Conservation (phyloP, 2,329 filamentous ascomycete genomes). For the Apiospora kogelbergensis region DNA sequence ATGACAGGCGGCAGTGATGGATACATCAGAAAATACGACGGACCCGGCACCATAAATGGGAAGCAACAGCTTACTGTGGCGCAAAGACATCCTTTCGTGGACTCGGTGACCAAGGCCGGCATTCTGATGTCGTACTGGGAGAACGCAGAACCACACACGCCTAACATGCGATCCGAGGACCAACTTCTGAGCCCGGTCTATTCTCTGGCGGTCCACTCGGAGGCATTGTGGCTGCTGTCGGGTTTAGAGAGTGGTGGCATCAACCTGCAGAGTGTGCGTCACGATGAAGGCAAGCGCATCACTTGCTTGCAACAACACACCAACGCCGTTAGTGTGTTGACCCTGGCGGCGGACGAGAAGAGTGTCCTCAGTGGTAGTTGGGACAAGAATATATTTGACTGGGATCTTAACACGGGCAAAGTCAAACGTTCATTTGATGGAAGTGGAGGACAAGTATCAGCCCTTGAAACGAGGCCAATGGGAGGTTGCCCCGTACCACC, state of each 20-base stretch:
- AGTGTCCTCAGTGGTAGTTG: conserved; percentile 90
- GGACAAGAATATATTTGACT: conserved; percentile 93
- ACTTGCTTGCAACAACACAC: conserved; percentile 78
- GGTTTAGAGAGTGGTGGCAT: conserved; percentile 90
- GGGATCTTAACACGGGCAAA: conserved; percentile 88
- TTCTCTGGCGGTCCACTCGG: conserved; percentile 85
- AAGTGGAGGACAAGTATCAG: conserved; percentile 80
- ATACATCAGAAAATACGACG: conserved; percentile 96
- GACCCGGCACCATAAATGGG: conserved; percentile 90
- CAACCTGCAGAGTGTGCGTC: conserved; percentile 88
- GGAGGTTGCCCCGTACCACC: conserved; percentile 74
- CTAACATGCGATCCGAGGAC: conserved; percentile 50
- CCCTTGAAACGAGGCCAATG: conserved; percentile 80
- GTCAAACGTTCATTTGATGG: conserved; percentile 74
- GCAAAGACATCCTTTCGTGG: conserved; percentile 93
- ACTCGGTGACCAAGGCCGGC: conserved; percentile 93
- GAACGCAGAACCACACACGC: conserved; percentile 73
- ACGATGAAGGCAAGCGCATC: conserved; percentile 92
- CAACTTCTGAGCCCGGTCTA: conserved; percentile 84
- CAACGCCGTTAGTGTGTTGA: conserved; percentile 87
- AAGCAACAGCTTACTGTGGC: conserved; percentile 93
- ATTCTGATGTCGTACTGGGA: conserved; percentile 98
- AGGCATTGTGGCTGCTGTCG: conserved; percentile 87
- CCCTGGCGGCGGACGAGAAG: conserved; percentile 78
- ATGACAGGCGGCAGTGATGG: conserved; percentile 93